Base-by-base conservation (phyloP, 495 filamentous ascomycete genomes). In the Aspergillus nanangensis region DNA sequence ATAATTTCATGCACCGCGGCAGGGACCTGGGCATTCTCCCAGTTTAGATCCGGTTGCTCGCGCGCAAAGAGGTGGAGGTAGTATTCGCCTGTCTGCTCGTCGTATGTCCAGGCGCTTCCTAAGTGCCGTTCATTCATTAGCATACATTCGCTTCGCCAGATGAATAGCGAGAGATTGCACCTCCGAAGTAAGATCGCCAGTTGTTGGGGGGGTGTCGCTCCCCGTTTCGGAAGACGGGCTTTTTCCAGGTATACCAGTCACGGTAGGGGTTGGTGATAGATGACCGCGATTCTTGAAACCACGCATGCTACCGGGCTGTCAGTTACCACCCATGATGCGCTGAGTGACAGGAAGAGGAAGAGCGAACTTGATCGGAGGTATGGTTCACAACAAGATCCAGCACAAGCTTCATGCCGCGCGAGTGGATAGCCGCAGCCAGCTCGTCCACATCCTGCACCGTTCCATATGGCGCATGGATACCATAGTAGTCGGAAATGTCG, bases 1-100 rank as follows among this genome's bases (percentile, higher is more conserved):
- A 87, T 81, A 20, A 76, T 65, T 23, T 78, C 70, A 48, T 82
- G 78, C 13, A 87, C 78, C 1, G 83, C 81, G 24, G 70, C 58
- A 0, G 83, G 69, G 5, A 76, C 70, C 11, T 66, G 72, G 5
- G 67, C 66, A 23, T 75, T 79, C 47, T 87, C 81, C 81, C 83
- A 87, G 61, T 88, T 87, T 11, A 87, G 70, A 51, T 88, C 84
- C 4, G 84, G 82, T 55, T 86, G 81, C 37, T 76, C 64, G 10
- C 68, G 59, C 1, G 78, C 69, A 46, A 84, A 87, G 7, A 86
- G 66, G 47, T 79, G 77, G 1, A 88, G 71, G 52, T 82, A 87
- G 45, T 80, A 87, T 57, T 87, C 75, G 4, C 76, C 67, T 0
- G 78, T 81, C 8, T 55, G 44, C 34, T 77, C 71, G 46, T 84